Base-by-base conservation (phyloP, 2,329 filamentous ascomycete species). In the Fusarium sp. region DNA sequence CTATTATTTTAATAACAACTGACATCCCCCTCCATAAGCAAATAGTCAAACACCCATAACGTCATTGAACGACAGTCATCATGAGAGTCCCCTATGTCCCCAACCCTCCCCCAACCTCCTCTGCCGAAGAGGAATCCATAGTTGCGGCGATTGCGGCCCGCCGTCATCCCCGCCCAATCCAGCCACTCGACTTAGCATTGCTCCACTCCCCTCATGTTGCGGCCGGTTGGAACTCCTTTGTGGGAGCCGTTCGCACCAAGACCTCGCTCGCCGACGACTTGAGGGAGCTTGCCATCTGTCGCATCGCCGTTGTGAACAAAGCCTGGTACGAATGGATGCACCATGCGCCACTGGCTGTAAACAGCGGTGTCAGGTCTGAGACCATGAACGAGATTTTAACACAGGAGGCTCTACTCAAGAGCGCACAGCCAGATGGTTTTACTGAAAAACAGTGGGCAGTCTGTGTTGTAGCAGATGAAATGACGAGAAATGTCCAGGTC, bases 271-370 rank as follows among this genome's bases (percentile, higher is more conserved):
- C 44, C 5, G 44, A 50, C 30, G 44, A 57, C 19, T 14, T 57
- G 3, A 31, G 54, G 31, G 54, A 57, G 26, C 25, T 57, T 28
- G 34, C 45, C 12, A 57, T 57, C 4, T 30, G 31, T 12, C 54
- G 54, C 11, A 57, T 52, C 4, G 54, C 45, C 6, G 26, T 52
- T 3, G 25, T 52, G 5, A 57, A 57, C 13, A 41, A 28, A 21
- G 45, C 54, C 13, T 57, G 54, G 54, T 57, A 52, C 21, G 54
- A 57, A 39, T 57, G 45, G 45, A 52, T 41, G 31, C 45, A 52
- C 12, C 54, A 57, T 31, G 31, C 31, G 4, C 45, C 54, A 6
- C 6, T 57, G 5, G 54, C 45, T 7, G 45, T 57, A 12, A 16
- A 57, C 7, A 37, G 23, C 6, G 31, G 53, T 2, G 30, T 56